Evolutionary conservation across 139 green algal genomes (phyloP).

Genomic region (Trebouxia sp.): DNA sequence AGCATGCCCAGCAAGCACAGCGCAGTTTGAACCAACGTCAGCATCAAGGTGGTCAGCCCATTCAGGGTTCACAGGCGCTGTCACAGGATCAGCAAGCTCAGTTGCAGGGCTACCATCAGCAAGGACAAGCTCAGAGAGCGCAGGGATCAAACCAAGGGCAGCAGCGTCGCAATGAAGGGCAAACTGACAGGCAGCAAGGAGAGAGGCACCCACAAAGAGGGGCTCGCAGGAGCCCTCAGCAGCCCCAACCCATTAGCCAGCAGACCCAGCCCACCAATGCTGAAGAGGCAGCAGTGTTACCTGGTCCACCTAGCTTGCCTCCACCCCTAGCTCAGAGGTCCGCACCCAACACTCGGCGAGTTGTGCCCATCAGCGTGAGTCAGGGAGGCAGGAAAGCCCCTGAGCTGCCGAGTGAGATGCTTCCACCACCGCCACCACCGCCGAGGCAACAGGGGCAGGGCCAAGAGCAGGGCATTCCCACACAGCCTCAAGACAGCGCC

Average conservation of each 20-base stretch:
- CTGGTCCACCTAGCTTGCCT: too few species aligned
- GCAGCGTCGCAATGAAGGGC: not conserved
- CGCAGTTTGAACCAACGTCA: not conserved
- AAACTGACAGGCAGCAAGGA: not conserved
- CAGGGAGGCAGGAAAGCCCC: too few species aligned
- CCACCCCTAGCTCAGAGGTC: not conserved
- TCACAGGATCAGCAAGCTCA: not conserved
- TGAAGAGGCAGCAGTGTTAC: too few species aligned
- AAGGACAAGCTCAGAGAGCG: too few species aligned
- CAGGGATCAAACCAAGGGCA: too few species aligned
- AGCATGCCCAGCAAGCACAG: conserved; percentile 7
- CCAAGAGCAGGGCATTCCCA: not conserved
- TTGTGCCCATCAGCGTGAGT: not conserved
- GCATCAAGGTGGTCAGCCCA: not conserved
- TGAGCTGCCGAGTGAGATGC: not conserved
- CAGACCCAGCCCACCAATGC: too few species aligned
- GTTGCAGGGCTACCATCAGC: too few species aligned
- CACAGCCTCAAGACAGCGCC: too few species aligned
- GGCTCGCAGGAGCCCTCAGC: not conserved
- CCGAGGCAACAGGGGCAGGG: not conserved
- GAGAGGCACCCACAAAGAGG: not conserved
- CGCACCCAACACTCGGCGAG: not conserved
- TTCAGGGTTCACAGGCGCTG: not conserved
- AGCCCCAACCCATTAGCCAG: too few species aligned
- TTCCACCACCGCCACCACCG: not conserved